phyloP scores from a whole-genome alignment of 768 basidiomycete genomes.

The Paxillus rubicundulus region DNA sequence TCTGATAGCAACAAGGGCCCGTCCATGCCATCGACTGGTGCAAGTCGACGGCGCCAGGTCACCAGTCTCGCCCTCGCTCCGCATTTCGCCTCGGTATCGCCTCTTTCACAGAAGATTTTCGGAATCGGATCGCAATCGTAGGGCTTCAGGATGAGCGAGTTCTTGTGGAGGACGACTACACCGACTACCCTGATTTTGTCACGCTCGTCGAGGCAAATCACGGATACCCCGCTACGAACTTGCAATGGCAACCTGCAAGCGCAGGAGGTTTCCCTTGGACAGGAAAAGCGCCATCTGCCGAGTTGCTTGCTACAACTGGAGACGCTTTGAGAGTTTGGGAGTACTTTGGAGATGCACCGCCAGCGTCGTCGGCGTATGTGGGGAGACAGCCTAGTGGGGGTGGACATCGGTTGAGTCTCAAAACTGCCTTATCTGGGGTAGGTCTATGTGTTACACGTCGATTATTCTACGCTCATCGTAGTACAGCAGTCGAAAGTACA shows the following conservation, averaged over 20 bases:
- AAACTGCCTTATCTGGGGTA: constrained; percentile 81
- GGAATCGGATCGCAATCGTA: constrained; percentile 76
- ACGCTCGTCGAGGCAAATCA: constrained; percentile 81
- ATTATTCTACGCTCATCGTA: constrained; percentile 11
- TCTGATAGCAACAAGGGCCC: constrained; percentile 57
- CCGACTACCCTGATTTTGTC: constrained; percentile 82
- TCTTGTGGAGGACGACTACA: constrained; percentile 81
- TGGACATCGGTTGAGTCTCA: constrained; percentile 66
- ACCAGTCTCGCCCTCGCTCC: constrained; percentile 67
- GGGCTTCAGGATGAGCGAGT: constrained; percentile 84
- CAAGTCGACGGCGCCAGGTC: constrained; percentile 73
- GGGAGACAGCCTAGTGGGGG: constrained; percentile 57
- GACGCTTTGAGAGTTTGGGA: constrained; percentile 94
- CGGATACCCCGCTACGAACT: constrained; percentile 88
- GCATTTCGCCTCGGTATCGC: constrained; percentile 84
- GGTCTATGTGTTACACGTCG: constrained; percentile 28
- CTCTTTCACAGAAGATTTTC: constrained; percentile 82
- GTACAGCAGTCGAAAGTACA: constrained; percentile 86
- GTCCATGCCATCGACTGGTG: constrained; percentile 88
- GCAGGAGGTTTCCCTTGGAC: constrained; percentile 64
- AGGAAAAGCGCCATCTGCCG: constrained; percentile 63
- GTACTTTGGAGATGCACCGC: constrained; percentile 65
- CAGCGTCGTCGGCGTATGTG: constrained; percentile 61
- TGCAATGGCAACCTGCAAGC: constrained; percentile 89
- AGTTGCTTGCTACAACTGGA: constrained; percentile 90